Percentiles rank a stretch among this genome's conserved stretches.
Evolutionary conservation across 331 rosid genomes (phyloP).

Genomic region (Quercus phellos): DNA sequence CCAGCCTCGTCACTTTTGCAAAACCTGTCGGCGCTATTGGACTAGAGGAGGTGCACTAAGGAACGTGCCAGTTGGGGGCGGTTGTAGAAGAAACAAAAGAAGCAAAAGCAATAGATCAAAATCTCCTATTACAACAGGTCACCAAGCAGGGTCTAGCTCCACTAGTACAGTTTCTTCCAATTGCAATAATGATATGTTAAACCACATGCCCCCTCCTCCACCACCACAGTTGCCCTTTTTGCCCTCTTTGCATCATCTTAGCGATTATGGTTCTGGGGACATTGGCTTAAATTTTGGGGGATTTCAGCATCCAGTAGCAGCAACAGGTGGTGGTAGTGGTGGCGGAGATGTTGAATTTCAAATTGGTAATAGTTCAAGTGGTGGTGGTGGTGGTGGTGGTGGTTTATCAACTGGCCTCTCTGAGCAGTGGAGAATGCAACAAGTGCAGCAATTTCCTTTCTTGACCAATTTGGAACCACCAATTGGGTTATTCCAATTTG

Average conservation of each 20-base stretch:
- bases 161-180: constrained; percentile 43
- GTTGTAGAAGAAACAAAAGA: constrained; percentile 77
- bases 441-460: constrained; percentile 52
- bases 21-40: constrained; percentile 93
- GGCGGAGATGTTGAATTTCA: constrained; percentile 32
- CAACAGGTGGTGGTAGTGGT: constrained; percentile 30
- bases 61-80: constrained; percentile 92
- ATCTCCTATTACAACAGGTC: constrained; percentile 36
- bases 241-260: constrained; percentile 41
- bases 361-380: constrained; percentile 16
- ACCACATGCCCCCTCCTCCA: constrained; percentile 35
- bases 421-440: constrained; percentile 65
- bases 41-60: constrained; percentile 86
- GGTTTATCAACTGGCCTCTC: constrained; percentile 29
- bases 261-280: constrained; percentile 33
- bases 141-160: constrained; percentile 36
- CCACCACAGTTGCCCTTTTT: constrained; percentile 53
- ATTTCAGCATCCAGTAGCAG: constrained; percentile 24
- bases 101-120: constrained; percentile 57
- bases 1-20: constrained; percentile 94
- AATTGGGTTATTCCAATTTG: constrained; percentile 46
- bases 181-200: constrained; percentile 28
- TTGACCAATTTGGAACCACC: constrained; percentile 52
- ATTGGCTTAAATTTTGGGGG: constrained; percentile 45
- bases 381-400: constrained; percentile 16